These are phyloP conservation scores for Chaetomium fimeti DNA, from an alignment of 495 filamentous ascomycete genomes.

Conservation along the genomic window DNA sequence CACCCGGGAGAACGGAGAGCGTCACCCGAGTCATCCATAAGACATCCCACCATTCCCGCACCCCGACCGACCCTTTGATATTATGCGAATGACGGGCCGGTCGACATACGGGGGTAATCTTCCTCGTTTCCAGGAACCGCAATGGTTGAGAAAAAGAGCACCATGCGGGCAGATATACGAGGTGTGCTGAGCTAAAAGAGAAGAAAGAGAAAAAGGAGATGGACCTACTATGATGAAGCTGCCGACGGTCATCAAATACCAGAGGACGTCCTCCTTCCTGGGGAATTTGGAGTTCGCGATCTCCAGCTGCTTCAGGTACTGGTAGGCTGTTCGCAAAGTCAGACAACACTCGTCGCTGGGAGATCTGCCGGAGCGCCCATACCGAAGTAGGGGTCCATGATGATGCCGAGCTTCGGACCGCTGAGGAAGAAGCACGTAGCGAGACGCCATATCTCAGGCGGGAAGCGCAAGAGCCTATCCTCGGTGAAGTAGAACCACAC, in stretches of 20 bases:
- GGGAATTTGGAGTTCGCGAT: conserved; percentile 41
- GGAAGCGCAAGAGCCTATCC: conserved; percentile 56
- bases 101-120: conserved; percentile 83
- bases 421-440: conserved; percentile 73
- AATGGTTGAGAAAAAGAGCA: conserved; percentile 67
- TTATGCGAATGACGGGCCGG: conserved; percentile 75
- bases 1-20: conserved; percentile 64
- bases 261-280: conserved; percentile 48
- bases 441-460: conserved; percentile 58
- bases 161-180: conserved; percentile 97
- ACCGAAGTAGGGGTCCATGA: conserved; percentile 85
- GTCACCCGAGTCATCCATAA: conserved; percentile 77
- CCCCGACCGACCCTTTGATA: conserved; percentile 59
- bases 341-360: conserved; percentile 16
- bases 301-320: conserved; percentile 48
- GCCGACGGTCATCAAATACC: conserved; percentile 49
- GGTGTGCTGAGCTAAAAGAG: conserved; percentile 53
- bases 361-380: conserved; percentile 32
- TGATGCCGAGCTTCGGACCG: conserved; percentile 57
- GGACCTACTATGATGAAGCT: conserved; percentile 48
- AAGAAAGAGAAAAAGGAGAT: conserved; percentile 19
- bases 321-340: conserved; percentile 36
- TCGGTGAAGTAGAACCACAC: conserved; percentile 58
- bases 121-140: conserved; percentile 98
- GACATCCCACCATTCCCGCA: conserved; percentile 88